phyloP scores from a whole-genome alignment of 2,329 filamentous ascomycete species.

The Gaeumannomyces sp. region DNA sequence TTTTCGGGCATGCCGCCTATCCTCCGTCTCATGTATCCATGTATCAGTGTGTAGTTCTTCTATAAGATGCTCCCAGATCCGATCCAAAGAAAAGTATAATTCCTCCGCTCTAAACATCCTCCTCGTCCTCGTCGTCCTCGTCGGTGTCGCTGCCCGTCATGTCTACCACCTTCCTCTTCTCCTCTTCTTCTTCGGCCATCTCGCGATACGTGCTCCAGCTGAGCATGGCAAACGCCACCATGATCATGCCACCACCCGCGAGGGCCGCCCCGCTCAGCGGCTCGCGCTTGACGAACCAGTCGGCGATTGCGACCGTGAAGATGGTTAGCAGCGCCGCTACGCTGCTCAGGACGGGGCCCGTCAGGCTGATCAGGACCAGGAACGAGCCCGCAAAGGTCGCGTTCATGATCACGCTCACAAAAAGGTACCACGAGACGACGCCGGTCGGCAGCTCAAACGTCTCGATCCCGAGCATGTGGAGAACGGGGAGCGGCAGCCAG shows the following conservation, averaged over 20 bases:
- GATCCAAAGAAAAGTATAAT: neutral
- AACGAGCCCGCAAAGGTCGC: constrained; percentile 90
- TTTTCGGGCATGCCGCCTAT: neutral
- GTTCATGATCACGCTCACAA: constrained; percentile 78
- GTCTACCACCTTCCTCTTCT: constrained; percentile 49
- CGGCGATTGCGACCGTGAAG: constrained; percentile 88
- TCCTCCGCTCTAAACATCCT: constrained; percentile 7
- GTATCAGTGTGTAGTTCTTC: neutral
- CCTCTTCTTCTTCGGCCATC: constrained; percentile 75
- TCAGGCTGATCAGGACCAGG: constrained; percentile 86
- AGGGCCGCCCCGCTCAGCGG: constrained; percentile 70
- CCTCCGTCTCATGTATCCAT: neutral
- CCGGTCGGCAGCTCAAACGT: constrained; percentile 75
- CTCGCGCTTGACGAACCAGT: constrained; percentile 78
- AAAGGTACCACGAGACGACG: constrained; percentile 71
- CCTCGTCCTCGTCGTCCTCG: constrained; percentile 18
- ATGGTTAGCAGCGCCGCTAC: constrained; percentile 94
- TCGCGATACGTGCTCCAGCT: constrained; percentile 91
- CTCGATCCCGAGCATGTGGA: constrained; percentile 75
- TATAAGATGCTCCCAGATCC: neutral
- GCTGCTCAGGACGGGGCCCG: constrained; percentile 83
- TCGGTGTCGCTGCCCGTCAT: constrained; percentile 34
- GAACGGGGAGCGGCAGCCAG: constrained; percentile 83
- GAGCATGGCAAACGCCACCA: constrained; percentile 78
- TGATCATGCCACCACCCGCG: constrained; percentile 78